Evolutionary conservation across 2,329 filamentous ascomycete species (phyloP).

Genomic region (Alternaria infectoria): DNA sequence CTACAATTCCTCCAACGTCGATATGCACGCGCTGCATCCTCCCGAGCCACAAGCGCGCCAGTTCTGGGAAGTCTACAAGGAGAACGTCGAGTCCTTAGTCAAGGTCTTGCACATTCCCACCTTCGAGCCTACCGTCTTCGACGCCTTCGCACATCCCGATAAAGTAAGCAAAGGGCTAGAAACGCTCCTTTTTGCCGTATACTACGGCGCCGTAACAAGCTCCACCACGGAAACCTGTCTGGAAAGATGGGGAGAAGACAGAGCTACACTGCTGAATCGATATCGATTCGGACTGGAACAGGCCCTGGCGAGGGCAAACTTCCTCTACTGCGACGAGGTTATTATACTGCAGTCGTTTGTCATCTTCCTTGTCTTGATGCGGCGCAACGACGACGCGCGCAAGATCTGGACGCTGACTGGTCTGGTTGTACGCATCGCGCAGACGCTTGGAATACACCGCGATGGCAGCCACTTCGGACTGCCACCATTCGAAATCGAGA

Average conservation of each 20-base stretch:
- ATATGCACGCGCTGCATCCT: slow-evolving; percentile 70
- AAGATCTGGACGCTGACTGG: slow-evolving; percentile 66
- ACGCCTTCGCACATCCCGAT: slow-evolving; percentile 65
- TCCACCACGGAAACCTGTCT: slow-evolving; percentile 56
- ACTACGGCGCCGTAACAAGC: slow-evolving; percentile 64
- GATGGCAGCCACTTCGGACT: slow-evolving; percentile 63
- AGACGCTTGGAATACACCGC: slow-evolving; percentile 66
- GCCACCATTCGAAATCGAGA: slow-evolving; percentile 66
- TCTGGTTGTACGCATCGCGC: slow-evolving; percentile 63
- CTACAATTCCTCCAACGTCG: slow-evolving; percentile 72
- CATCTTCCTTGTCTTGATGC: slow-evolving; percentile 64
- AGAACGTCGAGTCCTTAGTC: slow-evolving; percentile 75
- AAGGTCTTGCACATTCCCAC: slow-evolving; percentile 75
- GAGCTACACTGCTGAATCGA: slow-evolving; percentile 55
- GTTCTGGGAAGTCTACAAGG: slow-evolving; percentile 74
- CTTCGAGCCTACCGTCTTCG: slow-evolving; percentile 65
- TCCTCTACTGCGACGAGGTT: slow-evolving; percentile 67
- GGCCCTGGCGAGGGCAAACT: slow-evolving; percentile 66
- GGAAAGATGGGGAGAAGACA: slow-evolving; percentile 59
- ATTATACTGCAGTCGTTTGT: slow-evolving; percentile 68
- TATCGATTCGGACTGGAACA: slow-evolving; percentile 71
- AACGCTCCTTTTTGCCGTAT: slow-evolving; percentile 67
- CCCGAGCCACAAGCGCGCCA: slow-evolving; percentile 66
- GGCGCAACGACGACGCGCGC: slow-evolving; percentile 58
- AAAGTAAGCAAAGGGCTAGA: slow-evolving; percentile 65